Base-by-base conservation (phyloP, 2,329 filamentous ascomycete species). In the Dactylellina haptotyla region DNA sequence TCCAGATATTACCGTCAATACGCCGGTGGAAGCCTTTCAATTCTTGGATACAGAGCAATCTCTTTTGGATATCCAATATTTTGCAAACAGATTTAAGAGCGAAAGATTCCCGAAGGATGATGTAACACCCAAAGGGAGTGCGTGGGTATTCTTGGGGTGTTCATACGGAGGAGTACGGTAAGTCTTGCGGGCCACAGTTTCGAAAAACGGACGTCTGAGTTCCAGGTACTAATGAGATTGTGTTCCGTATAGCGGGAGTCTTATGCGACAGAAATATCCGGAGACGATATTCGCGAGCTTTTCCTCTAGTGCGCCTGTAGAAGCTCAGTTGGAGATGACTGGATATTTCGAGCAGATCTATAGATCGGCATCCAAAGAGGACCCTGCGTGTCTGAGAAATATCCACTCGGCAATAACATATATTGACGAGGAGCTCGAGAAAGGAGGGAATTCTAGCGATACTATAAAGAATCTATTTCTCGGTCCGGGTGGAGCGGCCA, bases 321-420 rank as follows among this genome's bases (percentile, higher is more conserved):
- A 87, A 75, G 84, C 84, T 1, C 79, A 78, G 3, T 76, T 83
- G n/a, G 81, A 85, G 66, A 84, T 85, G 82, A 82, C 81, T n/a
- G 78, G 81, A 20, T 86, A 85, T 76, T 85, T 81, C 58, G 84
- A 85, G 20, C 82, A 84, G 37, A 77, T 86, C 1, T 83, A 83
- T 75, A 81, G 80, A 9, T 83, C 83, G 2, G 80, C 86, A 79
- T 80, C 82, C 3, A 75, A 66, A 1, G 78, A 80, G 41, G 81
- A 81, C 14, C 82, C 78, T 25, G 79, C 79, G 2, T 87, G 85
- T 78, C 82, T 83, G 10, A 79, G 80, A 10, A 84, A 86, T 67
- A 56, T 77, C 16, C 48, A 62, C 9, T 69, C 72, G 12, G 84
- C 83, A 2, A 79, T 85, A 37, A 73, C 79, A 25, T 84, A 84